These are phyloP conservation scores for Cladosporium sp. DNA, from an alignment of 2,329 filamentous ascomycete genomes.

Conservation along the genomic window DNA sequence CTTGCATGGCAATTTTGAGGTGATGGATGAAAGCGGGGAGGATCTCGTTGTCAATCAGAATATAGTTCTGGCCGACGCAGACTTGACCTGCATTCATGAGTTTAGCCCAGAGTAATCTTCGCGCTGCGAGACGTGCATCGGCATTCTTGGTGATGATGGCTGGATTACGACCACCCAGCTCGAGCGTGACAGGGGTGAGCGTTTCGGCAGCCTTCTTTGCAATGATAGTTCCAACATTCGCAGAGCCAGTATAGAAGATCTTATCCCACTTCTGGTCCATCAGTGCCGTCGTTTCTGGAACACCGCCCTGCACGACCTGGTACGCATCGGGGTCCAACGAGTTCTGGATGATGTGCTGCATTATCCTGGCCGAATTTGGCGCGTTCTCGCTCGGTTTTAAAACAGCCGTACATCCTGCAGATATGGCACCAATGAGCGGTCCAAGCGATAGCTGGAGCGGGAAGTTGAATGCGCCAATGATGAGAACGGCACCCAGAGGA, in stretches of 20 bases:
- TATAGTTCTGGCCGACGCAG: constrained; percentile 91
- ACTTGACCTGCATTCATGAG: constrained; percentile 81
- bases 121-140: constrained; percentile 73
- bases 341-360: constrained; percentile 73
- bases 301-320: constrained; percentile 71
- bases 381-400: constrained; percentile 88
- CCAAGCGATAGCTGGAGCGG: constrained; percentile 76
- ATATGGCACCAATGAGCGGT: constrained; percentile 83
- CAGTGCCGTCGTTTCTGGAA: constrained; percentile 75
- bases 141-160: constrained; percentile 84
- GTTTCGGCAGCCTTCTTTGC: constrained; percentile 52
- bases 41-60: constrained; percentile 72
- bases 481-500: constrained; percentile 74
- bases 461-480: constrained; percentile 92
- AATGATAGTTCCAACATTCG: constrained; percentile 61
- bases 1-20: constrained; percentile 65
- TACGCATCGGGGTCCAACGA: constrained; percentile 75
- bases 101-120: constrained; percentile 86
- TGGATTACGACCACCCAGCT: constrained; percentile 88
- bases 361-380: constrained; percentile 68
- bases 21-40: constrained; percentile 68
- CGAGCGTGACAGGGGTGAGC: constrained; percentile 76
- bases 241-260: constrained; percentile 91
- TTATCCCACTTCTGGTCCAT: constrained; percentile 94
- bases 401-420: constrained; percentile 83